phyloP scores from a whole-genome alignment of 1,284 basidiomycete genomes.

The Inonotus hispidus region DNA sequence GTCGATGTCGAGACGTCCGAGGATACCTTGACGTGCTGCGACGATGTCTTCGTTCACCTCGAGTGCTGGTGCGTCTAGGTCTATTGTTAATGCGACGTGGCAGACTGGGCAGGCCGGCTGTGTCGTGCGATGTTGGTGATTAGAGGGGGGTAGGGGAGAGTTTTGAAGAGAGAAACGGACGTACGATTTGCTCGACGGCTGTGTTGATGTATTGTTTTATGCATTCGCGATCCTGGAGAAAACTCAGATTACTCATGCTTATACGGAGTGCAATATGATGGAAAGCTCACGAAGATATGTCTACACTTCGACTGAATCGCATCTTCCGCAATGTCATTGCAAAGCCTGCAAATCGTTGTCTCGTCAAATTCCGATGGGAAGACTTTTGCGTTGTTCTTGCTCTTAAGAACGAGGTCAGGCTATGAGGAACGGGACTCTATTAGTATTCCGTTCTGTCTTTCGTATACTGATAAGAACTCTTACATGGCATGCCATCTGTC shows the following conservation, averaged over 20 bases:
- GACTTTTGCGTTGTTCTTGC: constrained; percentile 66
- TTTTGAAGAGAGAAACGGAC: constrained; percentile 23
- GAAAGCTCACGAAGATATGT: constrained; percentile 60
- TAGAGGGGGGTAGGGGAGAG: neutral
- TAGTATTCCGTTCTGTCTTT: neutral
- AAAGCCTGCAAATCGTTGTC: constrained; percentile 86
- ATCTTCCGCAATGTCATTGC: constrained; percentile 96
- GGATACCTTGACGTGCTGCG: constrained; percentile 82
- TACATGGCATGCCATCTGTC: constrained; percentile 89
- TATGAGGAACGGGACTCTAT: constrained; percentile 25
- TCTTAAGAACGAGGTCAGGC: constrained; percentile 91
- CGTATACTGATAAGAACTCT: neutral
- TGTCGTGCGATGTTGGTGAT: neutral
- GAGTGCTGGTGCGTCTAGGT: constrained; percentile 89
- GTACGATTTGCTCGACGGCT: constrained; percentile 64
- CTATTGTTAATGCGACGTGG: constrained; percentile 89
- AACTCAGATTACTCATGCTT: neutral
- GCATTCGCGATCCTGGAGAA: constrained; percentile 77
- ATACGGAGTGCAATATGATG: neutral
- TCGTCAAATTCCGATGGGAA: constrained; percentile 56
- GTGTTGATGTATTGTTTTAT: constrained; percentile 89
- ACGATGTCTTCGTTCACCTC: constrained; percentile 66
- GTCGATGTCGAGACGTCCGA: constrained; percentile 84
- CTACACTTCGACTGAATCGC: constrained; percentile 90
- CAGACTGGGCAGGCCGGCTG: constrained; percentile 95